These are phyloP conservation scores for Aspergillus sparsus DNA, from an alignment of 495 filamentous ascomycete genomes.

Conservation along the genomic window DNA sequence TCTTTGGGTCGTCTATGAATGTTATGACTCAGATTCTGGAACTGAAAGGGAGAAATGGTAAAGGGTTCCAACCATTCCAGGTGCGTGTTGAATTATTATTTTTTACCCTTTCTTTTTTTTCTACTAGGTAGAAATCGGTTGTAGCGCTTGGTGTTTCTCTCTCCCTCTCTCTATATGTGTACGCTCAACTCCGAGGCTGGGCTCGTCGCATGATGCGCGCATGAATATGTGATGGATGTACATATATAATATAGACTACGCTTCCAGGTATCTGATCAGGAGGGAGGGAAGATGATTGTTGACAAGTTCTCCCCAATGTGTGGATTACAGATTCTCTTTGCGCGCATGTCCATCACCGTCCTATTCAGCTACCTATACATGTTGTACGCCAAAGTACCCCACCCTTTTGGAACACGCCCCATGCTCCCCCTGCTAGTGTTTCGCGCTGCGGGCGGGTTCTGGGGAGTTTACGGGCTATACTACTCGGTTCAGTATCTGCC, in stretches of 20 bases:
- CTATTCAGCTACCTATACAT: constrained; percentile 71
- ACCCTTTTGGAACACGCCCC: constrained; percentile 68
- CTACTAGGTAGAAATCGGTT: no score
- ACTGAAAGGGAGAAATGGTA: constrained; percentile 60
- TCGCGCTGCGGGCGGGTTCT: constrained; percentile 77
- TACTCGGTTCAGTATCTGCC: constrained; percentile 87
- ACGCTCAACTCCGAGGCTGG: no score
- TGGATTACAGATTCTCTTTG: constrained; percentile 67
- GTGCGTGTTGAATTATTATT: constrained; percentile 32
- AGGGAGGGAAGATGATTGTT: neutral
- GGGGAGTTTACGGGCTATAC: constrained; percentile 79
- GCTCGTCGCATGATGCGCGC: no score
- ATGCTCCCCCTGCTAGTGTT: constrained; percentile 66
- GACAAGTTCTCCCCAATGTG: neutral
- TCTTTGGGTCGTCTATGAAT: constrained; percentile 90
- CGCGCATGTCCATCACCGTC: constrained; percentile 76
- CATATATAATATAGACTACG: no score
- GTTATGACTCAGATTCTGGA: constrained; percentile 78
- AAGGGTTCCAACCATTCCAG: constrained; percentile 82
- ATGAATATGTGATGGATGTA: no score
- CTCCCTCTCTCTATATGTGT: no score
- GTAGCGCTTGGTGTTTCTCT: no score
- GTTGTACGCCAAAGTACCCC: constrained; percentile 64
- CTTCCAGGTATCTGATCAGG: neutral
- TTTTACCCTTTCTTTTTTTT: no score